These are phyloP conservation scores for Lunularia cruciata DNA, from an alignment of 225 moss, liverwort and hornwort species.

Conservation along the genomic window DNA sequence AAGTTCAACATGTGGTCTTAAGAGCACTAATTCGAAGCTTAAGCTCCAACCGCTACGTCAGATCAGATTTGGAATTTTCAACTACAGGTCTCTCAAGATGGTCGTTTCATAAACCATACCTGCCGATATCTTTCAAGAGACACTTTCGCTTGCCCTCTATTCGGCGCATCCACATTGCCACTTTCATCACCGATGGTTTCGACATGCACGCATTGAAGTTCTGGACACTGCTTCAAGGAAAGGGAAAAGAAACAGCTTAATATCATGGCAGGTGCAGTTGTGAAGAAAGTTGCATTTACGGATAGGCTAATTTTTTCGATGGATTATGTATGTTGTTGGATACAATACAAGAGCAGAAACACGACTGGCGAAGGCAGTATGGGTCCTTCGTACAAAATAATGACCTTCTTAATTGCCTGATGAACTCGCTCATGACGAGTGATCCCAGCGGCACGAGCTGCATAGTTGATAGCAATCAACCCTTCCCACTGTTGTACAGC, in stretches of 20 bases:
- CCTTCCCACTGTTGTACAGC: conserved; percentile 99
- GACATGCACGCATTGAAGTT: conserved; percentile 82
- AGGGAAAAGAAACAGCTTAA: too few species aligned
- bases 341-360: not conserved
- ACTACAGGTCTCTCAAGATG: not conserved
- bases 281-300: too few species aligned
- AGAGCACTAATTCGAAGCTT: not conserved
- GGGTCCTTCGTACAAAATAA: not conserved
- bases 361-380: not conserved
- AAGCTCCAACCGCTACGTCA: not conserved
- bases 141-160: conserved; percentile 71
- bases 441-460: conserved; percentile 82
- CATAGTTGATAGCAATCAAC: conserved; percentile 88
- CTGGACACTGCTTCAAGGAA: conserved; percentile 70
- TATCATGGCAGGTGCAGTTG: too few species aligned
- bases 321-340: not conserved
- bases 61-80: not conserved
- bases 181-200: conserved; percentile 91
- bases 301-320: not conserved
- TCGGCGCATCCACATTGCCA: conserved; percentile 51
- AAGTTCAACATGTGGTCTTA: not conserved
- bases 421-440: conserved; percentile 82
- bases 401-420: conserved; percentile 87
- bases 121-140: conserved; percentile 95
- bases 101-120: conserved; percentile 30